Conservation (phyloP, 2,329 filamentous ascomycete species). For the Juglanconis juglandina region DNA sequence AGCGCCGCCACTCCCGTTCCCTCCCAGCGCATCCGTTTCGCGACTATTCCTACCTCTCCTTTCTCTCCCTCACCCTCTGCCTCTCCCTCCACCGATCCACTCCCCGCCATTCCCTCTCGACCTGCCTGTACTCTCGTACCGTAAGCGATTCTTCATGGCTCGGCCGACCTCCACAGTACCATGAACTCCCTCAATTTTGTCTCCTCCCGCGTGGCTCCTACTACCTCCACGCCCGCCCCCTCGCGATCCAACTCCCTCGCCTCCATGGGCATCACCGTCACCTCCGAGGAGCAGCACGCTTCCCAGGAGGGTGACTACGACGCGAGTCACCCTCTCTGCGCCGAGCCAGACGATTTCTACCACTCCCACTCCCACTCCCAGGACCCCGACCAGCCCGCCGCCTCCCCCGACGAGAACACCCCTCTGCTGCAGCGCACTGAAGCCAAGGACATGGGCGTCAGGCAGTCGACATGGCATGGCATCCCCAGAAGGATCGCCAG, state of each 20-base stretch:
- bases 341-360: conserved; percentile 34
- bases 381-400: conserved; percentile 21
- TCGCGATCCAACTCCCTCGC: conserved; percentile 60
- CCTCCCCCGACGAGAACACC: conserved; percentile 60
- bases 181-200: conserved; percentile 98
- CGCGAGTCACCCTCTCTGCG: conserved; percentile 32
- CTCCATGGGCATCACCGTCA: conserved; percentile 46
- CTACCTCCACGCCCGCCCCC: conserved; percentile 52
- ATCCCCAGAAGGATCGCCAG: conserved; percentile 68
- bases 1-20: background rate
- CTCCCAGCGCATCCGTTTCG: background rate
- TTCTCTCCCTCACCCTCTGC: background rate
- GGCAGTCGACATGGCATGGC: conserved; percentile 48
- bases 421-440: conserved; percentile 54
- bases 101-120: background rate
- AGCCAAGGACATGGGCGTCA: conserved; percentile 30
- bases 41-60: background rate
- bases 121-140: background rate
- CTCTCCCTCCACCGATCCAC: background rate
- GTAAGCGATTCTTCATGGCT: conserved; percentile 47
- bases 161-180: conserved; percentile 48
- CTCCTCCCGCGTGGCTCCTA: conserved; percentile 72
- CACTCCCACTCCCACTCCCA: conserved; percentile 24
- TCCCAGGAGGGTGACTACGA: conserved; percentile 25
- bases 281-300: conserved; percentile 35